Evolutionary conservation across 75 land plant genomes (phyloP), one percentile per base, ranked within the genome.

Genomic region (Adiantum capillusveneris): DNA sequence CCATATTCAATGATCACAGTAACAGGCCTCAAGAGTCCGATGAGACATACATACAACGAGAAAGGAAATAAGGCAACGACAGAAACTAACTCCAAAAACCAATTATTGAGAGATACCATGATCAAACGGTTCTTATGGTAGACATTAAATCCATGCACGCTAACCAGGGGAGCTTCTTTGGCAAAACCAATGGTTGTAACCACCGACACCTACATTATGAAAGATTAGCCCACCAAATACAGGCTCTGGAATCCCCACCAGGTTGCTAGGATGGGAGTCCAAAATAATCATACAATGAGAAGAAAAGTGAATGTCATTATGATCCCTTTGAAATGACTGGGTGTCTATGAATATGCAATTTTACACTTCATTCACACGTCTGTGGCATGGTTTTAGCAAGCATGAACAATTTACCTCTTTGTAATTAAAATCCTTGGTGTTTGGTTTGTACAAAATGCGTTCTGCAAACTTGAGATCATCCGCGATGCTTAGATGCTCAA

Each of bases 71-170:
- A n/a, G n/a, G n/a, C n/a, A n/a, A n/a, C n/a, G n/a, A n/a, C n/a
- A n/a, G n/a, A n/a, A n/a, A n/a, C n/a, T n/a, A n/a, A n/a, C n/a
- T n/a, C n/a, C n/a, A n/a, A n/a, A n/a, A n/a, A n/a, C n/a, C n/a
- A n/a, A n/a, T n/a, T n/a, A n/a, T n/a, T n/a, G n/a, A n/a, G 1
- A 31, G 51, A 49, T 74, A 94, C 98, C 90, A 86, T 65, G 51
- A 94, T 86, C 18, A 94, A 80, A 30, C 98, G 87, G 36, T 89
- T 89, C 55, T 89, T 89, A 73, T 94, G 98, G 67, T 94, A 94
- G 14, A 94, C 84, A 75, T 71, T 77, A 69, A 86, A 94, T 0
- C 98, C 98, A 65, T 89, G 90, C 6, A 94, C 69, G 64, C 74
- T 88, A 18, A 86, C 68, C 43, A 79, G 51, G 31, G 98, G 98